These are phyloP conservation scores for Boletus rubroflammeus DNA, from an alignment of 768 basidiomycete species.

Conservation along the genomic window DNA sequence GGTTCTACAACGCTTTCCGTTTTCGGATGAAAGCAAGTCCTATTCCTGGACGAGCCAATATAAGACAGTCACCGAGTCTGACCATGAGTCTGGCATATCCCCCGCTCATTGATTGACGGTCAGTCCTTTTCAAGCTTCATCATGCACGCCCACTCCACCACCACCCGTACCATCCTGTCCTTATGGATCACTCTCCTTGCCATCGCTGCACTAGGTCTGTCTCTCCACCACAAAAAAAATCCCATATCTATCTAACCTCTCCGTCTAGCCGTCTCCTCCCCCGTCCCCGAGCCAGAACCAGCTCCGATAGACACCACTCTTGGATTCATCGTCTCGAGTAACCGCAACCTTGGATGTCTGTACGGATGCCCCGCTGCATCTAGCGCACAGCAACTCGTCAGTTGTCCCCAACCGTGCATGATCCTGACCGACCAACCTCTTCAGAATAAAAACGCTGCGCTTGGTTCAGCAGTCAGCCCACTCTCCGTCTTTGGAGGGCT, in stretches of 20 bases:
- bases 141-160: slow-evolving; percentile 13
- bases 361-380: slow-evolving; percentile 21
- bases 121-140: slow-evolving; percentile 5
- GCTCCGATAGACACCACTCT: slow-evolving; percentile 22
- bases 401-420: neutral
- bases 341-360: slow-evolving; percentile 23
- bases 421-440: neutral
- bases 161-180: slow-evolving; percentile 15
- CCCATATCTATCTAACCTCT: neutral
- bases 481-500: slow-evolving; percentile 22
- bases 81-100: neutral
- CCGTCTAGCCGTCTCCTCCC: slow-evolving; percentile 20
- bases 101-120: slow-evolving; percentile 13
- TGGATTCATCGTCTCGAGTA: slow-evolving; percentile 19
- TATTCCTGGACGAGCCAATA: neutral
- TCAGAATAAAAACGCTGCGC: slow-evolving; percentile 22
- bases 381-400: slow-evolving; percentile 22
- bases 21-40: slow-evolving; percentile 9
- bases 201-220: slow-evolving; percentile 20
- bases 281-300: slow-evolving; percentile 21
- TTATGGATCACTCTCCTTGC: slow-evolving; percentile 22
- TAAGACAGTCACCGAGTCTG: slow-evolving; percentile 3
- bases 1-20: slow-evolving; percentile 1
- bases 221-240: no score
- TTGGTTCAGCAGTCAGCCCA: slow-evolving; percentile 15